Evolutionary conservation across 306 rosid genomes (phyloP).

Genomic region (Crotalaria pallida): DNA sequence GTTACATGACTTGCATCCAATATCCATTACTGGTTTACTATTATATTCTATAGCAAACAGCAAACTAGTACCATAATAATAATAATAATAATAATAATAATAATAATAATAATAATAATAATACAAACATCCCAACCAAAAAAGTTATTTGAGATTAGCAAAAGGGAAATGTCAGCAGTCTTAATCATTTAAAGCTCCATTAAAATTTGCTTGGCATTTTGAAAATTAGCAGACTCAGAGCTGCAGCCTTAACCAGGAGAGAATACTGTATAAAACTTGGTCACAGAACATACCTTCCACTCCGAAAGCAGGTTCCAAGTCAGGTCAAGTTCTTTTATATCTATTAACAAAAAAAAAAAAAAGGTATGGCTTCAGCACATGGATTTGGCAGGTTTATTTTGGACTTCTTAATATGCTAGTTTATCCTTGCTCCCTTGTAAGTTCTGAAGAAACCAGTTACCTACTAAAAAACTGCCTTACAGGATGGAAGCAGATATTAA

Average conservation of each 20-base stretch:
- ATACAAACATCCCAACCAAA: background rate
- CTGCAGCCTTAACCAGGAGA: conserved; percentile 10
- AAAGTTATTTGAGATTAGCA: background rate
- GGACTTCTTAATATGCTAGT: background rate
- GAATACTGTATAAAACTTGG: conserved; percentile 13
- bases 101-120: background rate
- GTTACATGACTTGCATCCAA: too few species aligned
- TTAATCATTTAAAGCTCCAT: background rate
- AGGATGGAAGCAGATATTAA: conserved; percentile 8
- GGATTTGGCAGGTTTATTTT: background rate
- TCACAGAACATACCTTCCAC: conserved; percentile 65
- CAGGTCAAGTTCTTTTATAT: conserved; percentile 76
- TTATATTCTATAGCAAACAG: background rate
- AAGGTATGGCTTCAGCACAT: conserved; percentile 4
- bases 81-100: background rate
- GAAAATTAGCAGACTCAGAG: background rate
- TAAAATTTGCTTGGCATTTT: background rate
- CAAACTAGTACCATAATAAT: background rate
- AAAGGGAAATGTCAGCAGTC: background rate
- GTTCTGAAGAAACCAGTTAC: background rate
- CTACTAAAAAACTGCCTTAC: conserved; percentile 11
- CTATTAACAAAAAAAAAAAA: conserved; percentile 41
- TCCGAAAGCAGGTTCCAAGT: conserved; percentile 84
- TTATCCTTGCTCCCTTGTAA: background rate
- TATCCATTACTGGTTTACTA: background rate